A percentile compares a stretch with the other conserved stretches of the same genome.
Conservation (phyloP, 768 basidiomycete genomes). For the Lactarius tabidus region DNA sequence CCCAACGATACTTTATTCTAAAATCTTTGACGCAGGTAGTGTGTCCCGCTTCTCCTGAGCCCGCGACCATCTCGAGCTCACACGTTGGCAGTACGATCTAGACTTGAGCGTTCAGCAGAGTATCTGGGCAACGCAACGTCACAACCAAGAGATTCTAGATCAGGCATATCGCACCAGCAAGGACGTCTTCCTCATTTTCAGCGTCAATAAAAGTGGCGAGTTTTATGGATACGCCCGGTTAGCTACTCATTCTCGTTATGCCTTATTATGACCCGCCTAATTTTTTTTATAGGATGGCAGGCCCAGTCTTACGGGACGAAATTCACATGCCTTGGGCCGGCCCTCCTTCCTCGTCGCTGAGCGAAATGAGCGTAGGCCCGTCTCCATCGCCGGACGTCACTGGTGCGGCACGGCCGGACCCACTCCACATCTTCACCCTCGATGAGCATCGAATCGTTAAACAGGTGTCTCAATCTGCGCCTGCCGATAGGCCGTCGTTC, state of each 20-base stretch:
- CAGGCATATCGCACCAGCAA: conserved; percentile 89
- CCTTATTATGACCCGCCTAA: conserved; percentile 1
- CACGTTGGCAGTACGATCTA: conserved; percentile 55
- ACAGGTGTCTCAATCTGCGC: conserved; percentile 39
- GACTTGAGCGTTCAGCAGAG: conserved; percentile 75
- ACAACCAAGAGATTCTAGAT: conserved; percentile 88
- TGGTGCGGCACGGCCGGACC: neutral
- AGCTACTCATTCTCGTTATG: conserved; percentile 25
- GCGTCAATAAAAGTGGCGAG: conserved; percentile 91
- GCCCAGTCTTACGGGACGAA: conserved; percentile 53
- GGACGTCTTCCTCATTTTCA: conserved; percentile 86
- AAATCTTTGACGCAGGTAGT: conserved; percentile 80
- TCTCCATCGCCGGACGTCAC: conserved; percentile 1
- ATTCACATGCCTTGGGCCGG: conserved; percentile 52
- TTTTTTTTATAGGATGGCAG: conserved; percentile 56
- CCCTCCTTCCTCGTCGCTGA: neutral
- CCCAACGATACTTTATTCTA: conserved; percentile 87
- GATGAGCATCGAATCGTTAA: conserved; percentile 39
- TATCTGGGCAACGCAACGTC: conserved; percentile 88
- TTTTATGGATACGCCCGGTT: conserved; percentile 92
- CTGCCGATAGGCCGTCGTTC: conserved; percentile 30
- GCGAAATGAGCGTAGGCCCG: neutral
- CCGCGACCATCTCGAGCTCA: neutral
- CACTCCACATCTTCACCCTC: conserved; percentile 34
- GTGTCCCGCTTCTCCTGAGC: neutral